phyloP scores from a whole-genome alignment of 1,139 yeast genomes.

The Yamadazyma epiphylla region DNA sequence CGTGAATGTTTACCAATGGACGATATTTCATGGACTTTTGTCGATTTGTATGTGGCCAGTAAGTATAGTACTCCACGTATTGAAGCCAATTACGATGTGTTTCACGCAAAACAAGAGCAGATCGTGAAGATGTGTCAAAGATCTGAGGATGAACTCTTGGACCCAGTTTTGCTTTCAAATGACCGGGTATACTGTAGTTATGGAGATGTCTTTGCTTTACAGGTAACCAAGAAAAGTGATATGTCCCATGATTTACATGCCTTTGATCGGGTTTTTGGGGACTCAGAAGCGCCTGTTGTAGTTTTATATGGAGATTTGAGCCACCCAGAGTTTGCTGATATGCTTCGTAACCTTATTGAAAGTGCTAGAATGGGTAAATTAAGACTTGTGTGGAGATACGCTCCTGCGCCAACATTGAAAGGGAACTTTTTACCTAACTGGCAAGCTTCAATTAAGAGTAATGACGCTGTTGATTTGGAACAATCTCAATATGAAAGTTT shows the following conservation, averaged over 20 bases:
- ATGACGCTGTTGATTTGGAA: conserved; percentile 60
- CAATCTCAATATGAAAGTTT: conserved; percentile 18
- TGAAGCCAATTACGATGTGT: conserved; percentile 51
- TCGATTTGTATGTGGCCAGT: conserved; percentile 51
- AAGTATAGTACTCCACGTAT: conserved; percentile 59
- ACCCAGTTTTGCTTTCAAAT: conserved; percentile 41
- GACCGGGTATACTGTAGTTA: conserved; percentile 57
- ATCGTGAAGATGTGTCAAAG: conserved; percentile 11
- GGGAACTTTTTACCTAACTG: conserved; percentile 31
- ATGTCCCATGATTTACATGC: conserved; percentile 22
- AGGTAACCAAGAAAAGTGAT: conserved; percentile 30
- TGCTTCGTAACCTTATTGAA: conserved; percentile 56
- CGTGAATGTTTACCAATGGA: conserved; percentile 22
- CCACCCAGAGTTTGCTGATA: conserved; percentile 46
- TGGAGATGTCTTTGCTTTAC: conserved; percentile 67
- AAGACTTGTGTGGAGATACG: conserved; percentile 73
- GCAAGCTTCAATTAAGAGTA: conserved; percentile 59
- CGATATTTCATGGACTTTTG: conserved; percentile 21
- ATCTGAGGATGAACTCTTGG: conserved; percentile 17
- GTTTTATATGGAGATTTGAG: conserved; percentile 51
- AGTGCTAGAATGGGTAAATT: conserved; percentile 65
- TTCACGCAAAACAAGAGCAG: not conserved
- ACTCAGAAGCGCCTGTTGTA: conserved; percentile 35
- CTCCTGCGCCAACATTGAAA: conserved; percentile 30
- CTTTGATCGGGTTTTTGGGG: conserved; percentile 62